Base-by-base conservation (phyloP, 345 rosid species). In the Eucalyptus decipiens region DNA sequence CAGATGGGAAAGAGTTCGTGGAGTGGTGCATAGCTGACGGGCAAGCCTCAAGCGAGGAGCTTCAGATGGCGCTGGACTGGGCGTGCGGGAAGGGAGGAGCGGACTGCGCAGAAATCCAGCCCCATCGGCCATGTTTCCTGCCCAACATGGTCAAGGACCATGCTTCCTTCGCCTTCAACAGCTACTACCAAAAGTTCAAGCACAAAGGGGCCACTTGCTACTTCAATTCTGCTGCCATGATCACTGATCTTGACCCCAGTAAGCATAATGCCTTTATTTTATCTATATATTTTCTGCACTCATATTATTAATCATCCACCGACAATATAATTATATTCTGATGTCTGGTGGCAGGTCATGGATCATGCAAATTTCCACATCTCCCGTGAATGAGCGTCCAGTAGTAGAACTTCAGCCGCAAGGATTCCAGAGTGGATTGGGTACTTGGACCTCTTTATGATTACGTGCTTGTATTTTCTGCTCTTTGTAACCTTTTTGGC, bases 1-100 rank as follows among this genome's bases (percentile, higher is more conserved):
- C 48, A 95, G 95, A 90, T 62, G 94, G 93, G 48, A 85, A 93
- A 85, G 89, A 93, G 85, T 89, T 90, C 28, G 92, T 49, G 91
- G 95, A 95, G 89, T 95, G 97, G 97, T 95, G 97, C 92, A 91
- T 95, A 88, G 97, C 96, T 30, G 97, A 95, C 89, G 95, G 90
- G 87, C 97, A 95, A 88, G 93, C 94, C 42, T 92, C 94, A 54
- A 93, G 93, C 26, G 94, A 91, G 11, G 97, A 94, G 89, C 50
- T 94, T 90, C 94, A 92, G 4, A 88, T 37, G 62, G 96, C 97
- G 26, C 90, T 94, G 49, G 95, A 94, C 86, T 95, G 95, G 97
- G 95, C 96, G 2, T 94, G 97, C 88, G 93, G 95, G 43, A 92
- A 91, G 76, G 97, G 95, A 52, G 93, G 95, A 32, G 95, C 95